phyloP scores from a whole-genome alignment of 495 filamentous ascomycete species.

The Daldinia decipiens region DNA sequence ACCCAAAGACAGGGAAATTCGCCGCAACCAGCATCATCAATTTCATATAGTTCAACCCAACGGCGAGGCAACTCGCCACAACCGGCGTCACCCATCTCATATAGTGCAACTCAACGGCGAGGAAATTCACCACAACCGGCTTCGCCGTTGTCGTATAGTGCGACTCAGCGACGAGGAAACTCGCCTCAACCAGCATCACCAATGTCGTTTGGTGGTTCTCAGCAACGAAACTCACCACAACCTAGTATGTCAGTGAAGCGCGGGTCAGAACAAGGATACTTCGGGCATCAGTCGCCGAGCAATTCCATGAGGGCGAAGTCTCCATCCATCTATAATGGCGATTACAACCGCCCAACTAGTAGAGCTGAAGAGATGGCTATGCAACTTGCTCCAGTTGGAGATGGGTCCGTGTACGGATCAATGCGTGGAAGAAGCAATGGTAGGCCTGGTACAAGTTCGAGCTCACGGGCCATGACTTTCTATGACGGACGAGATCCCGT shows the following conservation, averaged over 20 bases:
- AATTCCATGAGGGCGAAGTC: constrained; percentile 66
- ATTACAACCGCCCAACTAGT: constrained; percentile 70
- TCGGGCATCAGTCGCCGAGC: constrained; percentile 65
- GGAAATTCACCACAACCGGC: constrained; percentile 47
- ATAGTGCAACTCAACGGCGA: constrained; percentile 55
- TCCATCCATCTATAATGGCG: constrained; percentile 60
- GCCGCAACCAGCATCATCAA: constrained; percentile 55
- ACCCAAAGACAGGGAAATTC: constrained; percentile 49
- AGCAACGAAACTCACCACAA: constrained; percentile 52
- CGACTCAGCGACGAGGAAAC: constrained; percentile 51
- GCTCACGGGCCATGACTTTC: constrained; percentile 64
- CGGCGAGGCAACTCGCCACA: constrained; percentile 43
- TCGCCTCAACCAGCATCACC: constrained; percentile 45
- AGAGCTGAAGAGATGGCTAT: constrained; percentile 78
- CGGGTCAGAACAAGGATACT: constrained; percentile 65
- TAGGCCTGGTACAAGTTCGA: constrained; percentile 51
- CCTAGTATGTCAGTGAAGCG: constrained; percentile 58
- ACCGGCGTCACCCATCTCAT: constrained; percentile 61
- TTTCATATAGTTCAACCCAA: constrained; percentile 58
- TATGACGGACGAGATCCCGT: constrained; percentile 66
- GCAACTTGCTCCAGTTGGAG: constrained; percentile 70
- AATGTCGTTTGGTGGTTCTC: constrained; percentile 47
- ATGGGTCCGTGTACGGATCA: constrained; percentile 56
- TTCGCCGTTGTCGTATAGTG: constrained; percentile 62
- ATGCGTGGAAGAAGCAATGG: constrained; percentile 55